Evolutionary conservation across 208 protist genomes (phyloP), one percentile per base, ranked within the genome.

Genomic region (Leishmania major): DNA sequence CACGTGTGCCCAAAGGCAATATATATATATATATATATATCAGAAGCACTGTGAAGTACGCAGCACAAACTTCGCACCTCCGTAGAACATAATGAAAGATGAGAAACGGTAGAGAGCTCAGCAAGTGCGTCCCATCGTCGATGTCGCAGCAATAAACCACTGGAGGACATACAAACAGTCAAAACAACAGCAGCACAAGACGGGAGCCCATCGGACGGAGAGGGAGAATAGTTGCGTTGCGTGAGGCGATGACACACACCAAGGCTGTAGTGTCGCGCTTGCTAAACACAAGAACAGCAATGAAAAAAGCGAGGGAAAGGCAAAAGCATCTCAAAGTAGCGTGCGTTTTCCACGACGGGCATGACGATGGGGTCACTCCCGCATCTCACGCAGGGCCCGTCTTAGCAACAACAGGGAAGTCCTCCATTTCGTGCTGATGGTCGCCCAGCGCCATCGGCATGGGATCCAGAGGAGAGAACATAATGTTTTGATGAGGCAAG

Each of bases 391-490:
- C 31, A 77, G 62, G n/a, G 19, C 17, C 55, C 57, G 40, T 47
- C 75, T 22, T 69, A 22, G 51, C 40, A 7, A 37, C 57, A 47
- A 69, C 19, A 31, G 82, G 77, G 40, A 82, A 81, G 64, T 82
- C 77, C 72, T 85, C 82, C n/a, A 75, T 45, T 49, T 72, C 49
- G 49, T 13, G 82, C 0, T 67, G 62, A 59, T 78, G 53, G 13
- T 64, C 77, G 19, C 37, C 60, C 71, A 75, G 62, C 40, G 51
- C 28, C 11, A 35, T 75, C n/a, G 72, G 72, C 64, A 81, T 79
- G 4, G 77, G 62, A 10, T 51, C 62, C 31, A 77, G 74, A 17
- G 82, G 82, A 11, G 82, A 85, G 55, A 82, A 60, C 77, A 81
- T 78, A 31, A 66, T 28, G 28, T 66, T 72, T 2, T 31, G 51